phyloP scores from a whole-genome alignment of 164 flowering plant genomes.

The Chimonanthus praecox region DNA sequence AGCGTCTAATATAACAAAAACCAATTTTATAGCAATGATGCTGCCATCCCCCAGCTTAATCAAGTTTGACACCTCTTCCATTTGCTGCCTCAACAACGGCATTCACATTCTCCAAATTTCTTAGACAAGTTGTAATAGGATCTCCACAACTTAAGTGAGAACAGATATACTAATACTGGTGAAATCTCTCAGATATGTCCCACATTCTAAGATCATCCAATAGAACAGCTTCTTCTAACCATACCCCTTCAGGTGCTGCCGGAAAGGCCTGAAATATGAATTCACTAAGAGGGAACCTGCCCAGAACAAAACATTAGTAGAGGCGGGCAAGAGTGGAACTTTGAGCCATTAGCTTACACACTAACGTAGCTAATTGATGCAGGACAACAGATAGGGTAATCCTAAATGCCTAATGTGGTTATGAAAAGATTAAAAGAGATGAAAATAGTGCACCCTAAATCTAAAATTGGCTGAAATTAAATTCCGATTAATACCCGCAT shows the following conservation, averaged over 20 bases:
- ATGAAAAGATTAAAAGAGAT: too few species aligned
- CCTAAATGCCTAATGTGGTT: too few species aligned
- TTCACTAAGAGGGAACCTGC: constrained; percentile 53
- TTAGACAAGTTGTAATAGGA: constrained; percentile 31
- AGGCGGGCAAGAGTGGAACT: constrained; percentile 10
- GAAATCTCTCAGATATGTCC: constrained; percentile 43
- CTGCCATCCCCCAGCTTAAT: neutral
- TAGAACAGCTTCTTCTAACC: constrained; percentile 60
- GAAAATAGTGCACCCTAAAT: too few species aligned
- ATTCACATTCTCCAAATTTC: constrained; percentile 19
- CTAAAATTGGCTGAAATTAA: too few species aligned
- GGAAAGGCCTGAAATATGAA: constrained; percentile 53
- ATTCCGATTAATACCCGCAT: too few species aligned
- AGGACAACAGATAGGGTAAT: too few species aligned
- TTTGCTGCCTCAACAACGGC: constrained; percentile 40
- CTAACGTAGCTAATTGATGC: constrained; percentile 36
- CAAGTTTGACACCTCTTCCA: constrained; percentile 47
- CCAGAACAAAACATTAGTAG: constrained; percentile 53
- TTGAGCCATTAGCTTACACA: constrained; percentile 34
- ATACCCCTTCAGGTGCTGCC: constrained; percentile 60
- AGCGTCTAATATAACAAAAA: neutral
- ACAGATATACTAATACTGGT: constrained; percentile 54
- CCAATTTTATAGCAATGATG: neutral
- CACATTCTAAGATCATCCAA: constrained; percentile 32
- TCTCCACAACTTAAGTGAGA: constrained; percentile 65